phyloP scores from a whole-genome alignment of 306 rosid species.

The Prunus dulcis region DNA sequence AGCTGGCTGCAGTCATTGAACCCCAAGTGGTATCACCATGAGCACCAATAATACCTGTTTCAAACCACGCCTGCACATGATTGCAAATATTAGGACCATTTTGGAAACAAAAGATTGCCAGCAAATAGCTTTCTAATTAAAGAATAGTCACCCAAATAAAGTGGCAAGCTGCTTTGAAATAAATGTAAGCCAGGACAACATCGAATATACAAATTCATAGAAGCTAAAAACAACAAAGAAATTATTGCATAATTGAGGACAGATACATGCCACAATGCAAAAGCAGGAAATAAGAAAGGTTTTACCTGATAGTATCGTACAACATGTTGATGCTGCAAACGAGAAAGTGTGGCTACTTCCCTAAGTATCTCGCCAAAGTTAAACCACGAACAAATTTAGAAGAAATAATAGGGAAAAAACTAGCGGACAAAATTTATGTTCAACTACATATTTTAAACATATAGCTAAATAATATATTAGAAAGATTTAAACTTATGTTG shows the following conservation, averaged over 20 bases:
- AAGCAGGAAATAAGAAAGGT: slow-evolving; percentile 25
- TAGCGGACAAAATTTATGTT: neutral
- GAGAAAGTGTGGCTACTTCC: slow-evolving; percentile 98
- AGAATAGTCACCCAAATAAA: neutral
- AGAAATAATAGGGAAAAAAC: neutral
- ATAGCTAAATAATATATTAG: neutral
- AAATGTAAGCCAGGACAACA: slow-evolving; percentile 1
- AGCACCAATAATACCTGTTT: slow-evolving; percentile 69
- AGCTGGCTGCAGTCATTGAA: slow-evolving; percentile 67
- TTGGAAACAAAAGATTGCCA: slow-evolving; percentile 2
- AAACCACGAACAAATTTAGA: slow-evolving; percentile 22
- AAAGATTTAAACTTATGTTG: neutral
- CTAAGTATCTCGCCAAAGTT: slow-evolving; percentile 51
- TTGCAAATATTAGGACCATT: slow-evolving; percentile 26
- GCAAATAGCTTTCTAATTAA: neutral
- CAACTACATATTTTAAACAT: neutral
- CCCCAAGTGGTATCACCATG: slow-evolving; percentile 53
- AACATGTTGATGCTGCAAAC: slow-evolving; percentile 94
- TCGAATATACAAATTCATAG: slow-evolving; percentile 14
- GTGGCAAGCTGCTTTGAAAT: neutral
- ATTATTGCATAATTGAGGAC: neutral
- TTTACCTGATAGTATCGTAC: slow-evolving; percentile 96
- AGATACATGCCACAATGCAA: slow-evolving; percentile 1
- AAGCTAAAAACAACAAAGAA: neutral
- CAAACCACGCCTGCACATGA: slow-evolving; percentile 93